Evolutionary conservation across 257 asterid genomes (phyloP).

Genomic region (Solanum sparsipilum): DNA sequence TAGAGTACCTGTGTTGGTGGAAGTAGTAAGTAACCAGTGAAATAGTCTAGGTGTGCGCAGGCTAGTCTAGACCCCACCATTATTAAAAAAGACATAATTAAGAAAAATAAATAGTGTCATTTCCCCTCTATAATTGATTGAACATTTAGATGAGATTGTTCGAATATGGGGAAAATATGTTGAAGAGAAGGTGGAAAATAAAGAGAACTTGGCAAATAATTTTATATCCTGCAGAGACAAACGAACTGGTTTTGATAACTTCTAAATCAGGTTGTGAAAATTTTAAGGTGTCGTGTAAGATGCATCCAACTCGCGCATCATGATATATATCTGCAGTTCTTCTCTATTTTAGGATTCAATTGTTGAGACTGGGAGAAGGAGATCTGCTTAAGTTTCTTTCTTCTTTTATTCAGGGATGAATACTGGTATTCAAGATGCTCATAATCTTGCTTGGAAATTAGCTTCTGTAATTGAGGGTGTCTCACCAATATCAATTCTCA

Average conservation of each 20-base stretch:
- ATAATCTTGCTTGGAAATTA: conserved; percentile 96
- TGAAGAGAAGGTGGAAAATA: not conserved
- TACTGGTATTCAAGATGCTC: conserved; percentile 96
- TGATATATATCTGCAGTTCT: not conserved
- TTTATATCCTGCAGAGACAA: not conserved
- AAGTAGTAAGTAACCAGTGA: too few relatives aligned
- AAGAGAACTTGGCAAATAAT: not conserved
- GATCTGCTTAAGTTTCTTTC: not conserved
- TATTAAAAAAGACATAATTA: not conserved
- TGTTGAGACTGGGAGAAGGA: not conserved
- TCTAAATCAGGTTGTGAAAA: not conserved
- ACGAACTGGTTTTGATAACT: not conserved
- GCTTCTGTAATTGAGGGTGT: conserved; percentile 63
- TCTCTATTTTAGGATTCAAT: not conserved
- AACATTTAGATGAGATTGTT: not conserved
- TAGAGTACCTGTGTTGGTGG: not conserved
- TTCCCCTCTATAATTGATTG: not conserved
- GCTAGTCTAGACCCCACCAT: not conserved
- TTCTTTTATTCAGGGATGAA: conserved; percentile 64
- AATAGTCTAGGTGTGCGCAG: too few relatives aligned
- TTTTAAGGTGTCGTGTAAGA: not conserved
- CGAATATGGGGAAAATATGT: not conserved
- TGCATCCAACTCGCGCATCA: not conserved
- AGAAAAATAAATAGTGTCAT: not conserved
- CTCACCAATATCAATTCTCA: conserved; percentile 49